These are phyloP conservation scores for Meira miltonrushii DNA, from an alignment of 1,284 basidiomycete genomes.

Conservation along the genomic window DNA sequence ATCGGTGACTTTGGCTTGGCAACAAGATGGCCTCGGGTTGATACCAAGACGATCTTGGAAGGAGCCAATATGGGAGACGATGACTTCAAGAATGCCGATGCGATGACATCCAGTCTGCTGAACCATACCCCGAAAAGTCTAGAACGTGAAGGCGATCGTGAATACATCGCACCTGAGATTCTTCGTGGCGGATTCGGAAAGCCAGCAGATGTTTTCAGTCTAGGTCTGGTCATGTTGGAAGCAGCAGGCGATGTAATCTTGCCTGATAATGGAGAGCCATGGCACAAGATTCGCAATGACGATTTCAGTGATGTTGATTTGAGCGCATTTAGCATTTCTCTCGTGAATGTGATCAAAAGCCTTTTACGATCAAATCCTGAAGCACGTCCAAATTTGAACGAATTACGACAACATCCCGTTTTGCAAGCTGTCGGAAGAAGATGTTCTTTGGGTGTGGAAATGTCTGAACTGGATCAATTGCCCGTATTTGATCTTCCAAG, in stretches of 20 bases:
- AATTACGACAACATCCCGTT: constrained; percentile 31
- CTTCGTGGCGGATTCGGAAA: constrained; percentile 81
- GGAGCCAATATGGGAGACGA: constrained; percentile 35
- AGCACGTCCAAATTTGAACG: constrained; percentile 33
- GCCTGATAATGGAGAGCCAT: constrained; percentile 89
- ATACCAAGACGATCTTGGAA: constrained; percentile 34
- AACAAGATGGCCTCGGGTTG: constrained; percentile 44
- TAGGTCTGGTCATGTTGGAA: constrained; percentile 93
- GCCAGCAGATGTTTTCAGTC: constrained; percentile 92
- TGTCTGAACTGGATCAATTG: constrained; percentile 46
- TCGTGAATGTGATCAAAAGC: constrained; percentile 38
- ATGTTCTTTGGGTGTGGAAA: constrained; percentile 36
- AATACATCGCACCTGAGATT: constrained; percentile 97
- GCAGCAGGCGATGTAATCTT: constrained; percentile 91
- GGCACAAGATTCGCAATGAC: constrained; percentile 86
- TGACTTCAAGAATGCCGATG: constrained; percentile 5
- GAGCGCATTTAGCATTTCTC: constrained; percentile 56
- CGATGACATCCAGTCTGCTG: not conserved
- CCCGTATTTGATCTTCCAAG: constrained; percentile 20
- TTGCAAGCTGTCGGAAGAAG: constrained; percentile 29
- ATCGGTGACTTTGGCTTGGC: constrained; percentile 90
- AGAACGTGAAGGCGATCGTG: constrained; percentile 88
- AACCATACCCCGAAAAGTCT: constrained; percentile 12
- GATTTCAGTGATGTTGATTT: constrained; percentile 85
- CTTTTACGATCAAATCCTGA: constrained; percentile 33